Evolutionary conservation across 345 rosid species (phyloP), one percentile per base, ranked within the genome.

Genomic region (Linum tenue): DNA sequence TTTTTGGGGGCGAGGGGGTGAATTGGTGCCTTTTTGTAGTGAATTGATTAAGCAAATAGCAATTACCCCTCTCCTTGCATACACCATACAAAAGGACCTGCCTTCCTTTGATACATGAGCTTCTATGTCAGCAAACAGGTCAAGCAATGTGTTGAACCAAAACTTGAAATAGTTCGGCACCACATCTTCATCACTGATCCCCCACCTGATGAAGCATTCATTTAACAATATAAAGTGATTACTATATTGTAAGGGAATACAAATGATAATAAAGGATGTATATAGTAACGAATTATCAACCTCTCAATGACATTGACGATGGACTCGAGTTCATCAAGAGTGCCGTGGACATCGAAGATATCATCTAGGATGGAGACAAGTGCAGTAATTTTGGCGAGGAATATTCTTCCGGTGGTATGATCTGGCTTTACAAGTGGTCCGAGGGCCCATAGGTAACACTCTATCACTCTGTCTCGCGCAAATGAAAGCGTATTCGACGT

Each of bases 321-420:
- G 56, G 66, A 71, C 57, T 63, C 68, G n/a, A 76, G 68, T 53
- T 79, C 83, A 14, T 75, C 79, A 55, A 48, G 14, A 1, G 69
- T 77, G 14, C 79, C 79, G 37, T 77, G 70, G 0, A 63, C 59
- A 53, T 74, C 80, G 36, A 71, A 79, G 0, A 64, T 72, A 58
- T 77, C 81, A 64, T 77, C 81, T 1, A 74, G 37, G 5, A 74
- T 7, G 12, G 78, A 61, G 4, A 36, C 0, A 2, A 76, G 8
- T 0, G 39, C 8, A 1, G 42, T 22, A 15, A 65, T 60, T 76
- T 73, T 71, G 10, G 68, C 39, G 41, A 70, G 1, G 3, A 73
- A 57, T 1, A 4, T 43, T 56, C 76, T 63, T 0, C 59, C 74
- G 0, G 14, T 17, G 3, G 55, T 14, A 22, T 61, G 69, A 17